Base-by-base conservation (phyloP, 768 basidiomycete species). In the Crucibulum laeve region DNA sequence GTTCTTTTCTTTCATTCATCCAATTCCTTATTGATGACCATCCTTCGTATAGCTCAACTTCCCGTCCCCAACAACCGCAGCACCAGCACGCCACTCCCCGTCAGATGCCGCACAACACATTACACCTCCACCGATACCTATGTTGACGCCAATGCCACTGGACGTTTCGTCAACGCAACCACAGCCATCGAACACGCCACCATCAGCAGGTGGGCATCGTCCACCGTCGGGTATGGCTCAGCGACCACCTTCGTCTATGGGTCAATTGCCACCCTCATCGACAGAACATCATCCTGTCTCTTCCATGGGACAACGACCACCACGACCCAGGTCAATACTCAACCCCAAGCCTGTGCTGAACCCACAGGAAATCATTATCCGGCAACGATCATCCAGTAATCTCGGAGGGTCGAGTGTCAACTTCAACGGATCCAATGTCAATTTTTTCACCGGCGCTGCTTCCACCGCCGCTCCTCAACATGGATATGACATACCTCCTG, bases 161-260 rank as follows among this genome's bases (percentile, higher is more conserved):
- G 46, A 50, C 5, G 56, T 58, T n/a, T 53, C 55, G 1, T 45
- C 50, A 2, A 53, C 50, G 2, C 58, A 60, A 25, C 52, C 58
- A 5, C 59, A 56, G 15, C 51, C 50, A 23, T 26, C 35, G n/a
- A n/a, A n/a, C n/a, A n/a, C n/a, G n/a, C n/a, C n/a, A n/a, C n/a
- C n/a, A n/a, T n/a, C n/a, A n/a, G n/a, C n/a, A n/a, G n/a, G n/a
- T n/a, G n/a, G n/a, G n/a, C n/a, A n/a, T n/a, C n/a, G n/a, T n/a
- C n/a, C n/a, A n/a, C n/a, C n/a, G n/a, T n/a, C n/a, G n/a, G n/a
- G n/a, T n/a, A n/a, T n/a, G n/a, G n/a, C n/a, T n/a, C n/a, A n/a
- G n/a, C n/a, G n/a, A n/a, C n/a, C n/a, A n/a, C n/a, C n/a, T n/a
- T n/a, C n/a, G n/a, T n/a, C n/a, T n/a, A n/a, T n/a, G n/a, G n/a